Evolutionary conservation across 2,329 filamentous ascomycete genomes (phyloP), one percentile per base, ranked within the genome.

Genomic region (Penicillium sp.): DNA sequence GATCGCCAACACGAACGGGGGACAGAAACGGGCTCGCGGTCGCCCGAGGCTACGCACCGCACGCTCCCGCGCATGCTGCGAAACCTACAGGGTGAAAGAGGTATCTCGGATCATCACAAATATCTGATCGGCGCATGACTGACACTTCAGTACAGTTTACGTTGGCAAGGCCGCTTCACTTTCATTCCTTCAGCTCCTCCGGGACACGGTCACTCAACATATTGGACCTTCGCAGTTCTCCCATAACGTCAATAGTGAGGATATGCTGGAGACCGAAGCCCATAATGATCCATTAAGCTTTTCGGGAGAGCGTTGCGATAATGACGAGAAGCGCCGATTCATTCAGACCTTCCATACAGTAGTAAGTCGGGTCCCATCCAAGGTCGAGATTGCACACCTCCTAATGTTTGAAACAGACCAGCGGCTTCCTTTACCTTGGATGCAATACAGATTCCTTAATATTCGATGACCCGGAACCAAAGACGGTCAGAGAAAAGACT

Each of bases 171-270:
- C 62, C 6, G 63, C 63, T 2, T 65, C 63, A 67, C 63, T 82
- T 11, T 80, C 78, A 0, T 81, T 81, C 47, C 62, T 81, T 1
- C 76, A 80, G 46, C 70, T 79, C 28, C 66, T 79, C 11, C 70
- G 76, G 11, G 67, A 74, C 74, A 51, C 59, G 1, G 61, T 66
- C 22, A 71, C 72, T 8, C 72, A 74, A 26, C 71, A 78, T 48
- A 77, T 79, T 44, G 77, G 77, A 0, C 76, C 76, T 1, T 78
- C 76, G 0, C 69, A 72, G 13, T 80, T 80, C 56, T 77, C 77
- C 0, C 71, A 79, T 45, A 74, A 72, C 54, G 66, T 72, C 16
- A 70, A 70, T 32, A 72, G 69, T n/a, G 73, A 78, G 42, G 72
- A 69, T 28, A 78, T 80, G 74, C 71, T 79, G 0, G 77, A 80